Percentiles rank a stretch among this genome's conserved stretches.
Conservation (phyloP, 805 yeast genomes). For the Sugiyamaella americana region DNA sequence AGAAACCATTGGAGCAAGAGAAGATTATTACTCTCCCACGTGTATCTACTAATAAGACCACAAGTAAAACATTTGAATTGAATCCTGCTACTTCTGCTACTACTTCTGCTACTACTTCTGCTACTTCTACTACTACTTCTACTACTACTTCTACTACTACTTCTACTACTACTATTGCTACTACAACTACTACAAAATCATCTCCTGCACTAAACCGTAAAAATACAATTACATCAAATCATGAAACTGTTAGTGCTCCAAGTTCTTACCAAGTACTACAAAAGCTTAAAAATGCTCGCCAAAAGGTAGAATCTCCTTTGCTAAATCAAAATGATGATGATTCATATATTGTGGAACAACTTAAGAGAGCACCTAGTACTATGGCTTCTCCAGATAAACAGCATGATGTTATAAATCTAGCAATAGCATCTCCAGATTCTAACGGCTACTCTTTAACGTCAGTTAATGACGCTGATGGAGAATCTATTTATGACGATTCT, state of each 20-base stretch:
- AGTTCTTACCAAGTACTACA: constrained; percentile 8
- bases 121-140: no score
- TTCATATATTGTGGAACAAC: constrained; percentile 14
- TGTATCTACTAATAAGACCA: background rate
- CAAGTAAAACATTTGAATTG: background rate
- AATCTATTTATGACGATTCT: constrained; percentile 15
- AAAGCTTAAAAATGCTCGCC: constrained; percentile 6
- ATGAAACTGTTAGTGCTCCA: constrained; percentile 12
- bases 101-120: background rate
- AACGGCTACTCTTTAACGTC: constrained; percentile 8
- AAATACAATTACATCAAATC: constrained; percentile 20
- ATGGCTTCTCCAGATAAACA: constrained; percentile 3
- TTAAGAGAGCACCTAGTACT: constrained; percentile 1
- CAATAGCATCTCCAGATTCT: background rate
- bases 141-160: no score
- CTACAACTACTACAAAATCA: background rate
- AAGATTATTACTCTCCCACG: background rate
- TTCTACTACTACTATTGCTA: background rate
- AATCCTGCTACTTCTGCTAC: background rate
- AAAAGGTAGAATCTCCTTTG: background rate
- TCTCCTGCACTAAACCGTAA: constrained; percentile 14
- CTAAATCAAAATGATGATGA: constrained; percentile 1
- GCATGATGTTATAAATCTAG: background rate
- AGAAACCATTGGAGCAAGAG: background rate
- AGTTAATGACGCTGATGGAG: no score